Evolutionary conservation across 2,329 filamentous ascomycete species (phyloP).

Genomic region (Emmonsia crescens): DNA sequence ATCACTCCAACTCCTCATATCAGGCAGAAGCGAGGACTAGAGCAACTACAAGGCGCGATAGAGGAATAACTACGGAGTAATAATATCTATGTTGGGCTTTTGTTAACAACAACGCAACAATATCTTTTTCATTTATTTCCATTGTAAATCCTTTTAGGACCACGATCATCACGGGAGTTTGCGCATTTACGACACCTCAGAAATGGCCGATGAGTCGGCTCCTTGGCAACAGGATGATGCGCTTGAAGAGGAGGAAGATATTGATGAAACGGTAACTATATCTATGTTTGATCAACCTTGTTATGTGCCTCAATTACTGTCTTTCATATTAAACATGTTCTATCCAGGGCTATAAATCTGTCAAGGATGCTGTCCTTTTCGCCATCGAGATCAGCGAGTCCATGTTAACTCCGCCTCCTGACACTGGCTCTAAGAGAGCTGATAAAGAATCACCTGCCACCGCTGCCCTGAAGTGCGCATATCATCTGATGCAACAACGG

Average conservation of each 20-base stretch:
- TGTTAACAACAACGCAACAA: neutral
- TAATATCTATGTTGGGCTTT: neutral
- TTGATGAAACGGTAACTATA: conserved; percentile 33
- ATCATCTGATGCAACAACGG: conserved; percentile 91
- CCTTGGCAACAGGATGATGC: conserved; percentile 29
- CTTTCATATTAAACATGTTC: neutral
- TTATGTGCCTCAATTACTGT: neutral
- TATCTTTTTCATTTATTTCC: neutral
- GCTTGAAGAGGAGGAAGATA: conserved; percentile 37
- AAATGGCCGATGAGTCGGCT: conserved; percentile 28
- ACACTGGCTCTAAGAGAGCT: conserved; percentile 59
- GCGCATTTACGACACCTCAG: neutral
- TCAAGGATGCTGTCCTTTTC: conserved; percentile 97
- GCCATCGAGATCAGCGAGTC: conserved; percentile 84
- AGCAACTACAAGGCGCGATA: neutral
- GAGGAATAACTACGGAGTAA: no score
- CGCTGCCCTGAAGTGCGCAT: conserved; percentile 86
- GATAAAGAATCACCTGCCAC: conserved; percentile 67
- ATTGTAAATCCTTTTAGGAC: neutral
- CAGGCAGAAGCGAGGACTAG: conserved; percentile 3
- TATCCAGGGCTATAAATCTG: conserved; percentile 67
- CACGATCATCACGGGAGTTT: neutral
- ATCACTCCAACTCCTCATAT: neutral
- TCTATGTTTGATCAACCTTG: neutral
- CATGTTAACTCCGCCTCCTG: conserved; percentile 63